These are phyloP conservation scores for Suhomyces chickasaworum DNA, from an alignment of 1,139 yeast genomes.

Conservation along the genomic window DNA sequence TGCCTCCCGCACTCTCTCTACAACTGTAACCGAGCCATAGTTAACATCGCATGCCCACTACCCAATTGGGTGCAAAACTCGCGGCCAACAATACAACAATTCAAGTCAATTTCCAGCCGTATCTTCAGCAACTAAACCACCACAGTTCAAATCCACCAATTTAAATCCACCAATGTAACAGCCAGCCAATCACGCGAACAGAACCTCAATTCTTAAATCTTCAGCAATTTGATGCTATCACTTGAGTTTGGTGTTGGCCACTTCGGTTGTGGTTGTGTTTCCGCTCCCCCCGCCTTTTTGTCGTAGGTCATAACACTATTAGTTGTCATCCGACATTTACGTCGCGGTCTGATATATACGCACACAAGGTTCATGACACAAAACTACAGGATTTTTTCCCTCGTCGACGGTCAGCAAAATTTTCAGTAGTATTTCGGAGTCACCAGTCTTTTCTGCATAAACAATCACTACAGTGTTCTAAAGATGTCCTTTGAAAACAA, in stretches of 20 bases:
- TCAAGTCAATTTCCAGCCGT: background rate
- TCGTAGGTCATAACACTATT: conserved; percentile 1
- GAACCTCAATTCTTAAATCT: no score
- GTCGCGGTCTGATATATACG: conserved; percentile 9
- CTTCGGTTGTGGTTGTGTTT: no score
- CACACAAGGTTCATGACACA: conserved; percentile 11
- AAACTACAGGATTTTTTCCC: conserved; percentile 13
- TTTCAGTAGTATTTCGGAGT: conserved; percentile 14
- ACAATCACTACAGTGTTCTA: conserved; percentile 10
- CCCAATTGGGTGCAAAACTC: conserved; percentile 3
- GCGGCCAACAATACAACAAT: background rate
- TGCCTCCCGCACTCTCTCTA: background rate
- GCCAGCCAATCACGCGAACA: no score
- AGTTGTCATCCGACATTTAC: background rate
- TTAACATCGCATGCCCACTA: background rate
- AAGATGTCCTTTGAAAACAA: conserved; percentile 53
- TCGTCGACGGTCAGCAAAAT: conserved; percentile 25
- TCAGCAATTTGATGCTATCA: no score
- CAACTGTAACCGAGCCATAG: background rate
- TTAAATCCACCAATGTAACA: no score
- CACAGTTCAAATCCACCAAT: no score
- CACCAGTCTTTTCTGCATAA: conserved; percentile 8
- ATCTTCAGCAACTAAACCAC: background rate
- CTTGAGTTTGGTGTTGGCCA: no score
- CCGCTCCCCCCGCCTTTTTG: background rate